These are phyloP conservation scores for Salix purpurea DNA, from an alignment of 345 rosid genomes.

Conservation along the genomic window DNA sequence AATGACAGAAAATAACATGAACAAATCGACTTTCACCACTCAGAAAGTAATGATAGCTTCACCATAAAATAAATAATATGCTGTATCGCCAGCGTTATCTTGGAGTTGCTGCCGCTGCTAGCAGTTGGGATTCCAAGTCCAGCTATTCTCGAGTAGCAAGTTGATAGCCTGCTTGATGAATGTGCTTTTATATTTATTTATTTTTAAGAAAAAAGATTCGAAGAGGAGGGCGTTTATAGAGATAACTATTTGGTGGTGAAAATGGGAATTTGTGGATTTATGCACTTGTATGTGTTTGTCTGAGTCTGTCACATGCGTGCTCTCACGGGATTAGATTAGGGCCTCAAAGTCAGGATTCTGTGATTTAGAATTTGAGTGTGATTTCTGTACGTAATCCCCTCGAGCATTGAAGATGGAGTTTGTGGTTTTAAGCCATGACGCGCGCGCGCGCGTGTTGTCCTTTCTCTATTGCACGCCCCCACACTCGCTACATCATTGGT, in stretches of 20 bases:
- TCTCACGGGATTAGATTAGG: constrained; percentile 35
- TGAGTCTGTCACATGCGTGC: constrained; percentile 29
- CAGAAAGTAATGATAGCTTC: background rate
- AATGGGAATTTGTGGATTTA: constrained; percentile 7
- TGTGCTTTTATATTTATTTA: background rate
- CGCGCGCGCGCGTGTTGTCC: constrained; percentile 20
- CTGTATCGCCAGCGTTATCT: too few species aligned
- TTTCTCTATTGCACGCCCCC: background rate
- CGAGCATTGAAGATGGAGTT: background rate
- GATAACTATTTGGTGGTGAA: background rate
- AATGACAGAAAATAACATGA: background rate
- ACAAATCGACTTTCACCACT: background rate
- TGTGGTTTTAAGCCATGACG: constrained; percentile 31
- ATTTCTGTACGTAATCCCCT: background rate
- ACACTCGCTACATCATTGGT: background rate
- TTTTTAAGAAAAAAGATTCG: too few species aligned
- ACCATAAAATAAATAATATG: background rate
- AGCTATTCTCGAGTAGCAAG: background rate
- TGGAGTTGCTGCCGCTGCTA: too few species aligned
- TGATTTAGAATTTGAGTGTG: constrained; percentile 6
- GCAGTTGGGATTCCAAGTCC: background rate
- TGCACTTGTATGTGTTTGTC: constrained; percentile 18
- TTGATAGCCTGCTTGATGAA: background rate
- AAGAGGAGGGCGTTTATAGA: background rate
- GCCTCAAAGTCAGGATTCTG: background rate